Base-by-base conservation (phyloP, 495 filamentous ascomycete species). In the Chaetomidium leptoderma region DNA sequence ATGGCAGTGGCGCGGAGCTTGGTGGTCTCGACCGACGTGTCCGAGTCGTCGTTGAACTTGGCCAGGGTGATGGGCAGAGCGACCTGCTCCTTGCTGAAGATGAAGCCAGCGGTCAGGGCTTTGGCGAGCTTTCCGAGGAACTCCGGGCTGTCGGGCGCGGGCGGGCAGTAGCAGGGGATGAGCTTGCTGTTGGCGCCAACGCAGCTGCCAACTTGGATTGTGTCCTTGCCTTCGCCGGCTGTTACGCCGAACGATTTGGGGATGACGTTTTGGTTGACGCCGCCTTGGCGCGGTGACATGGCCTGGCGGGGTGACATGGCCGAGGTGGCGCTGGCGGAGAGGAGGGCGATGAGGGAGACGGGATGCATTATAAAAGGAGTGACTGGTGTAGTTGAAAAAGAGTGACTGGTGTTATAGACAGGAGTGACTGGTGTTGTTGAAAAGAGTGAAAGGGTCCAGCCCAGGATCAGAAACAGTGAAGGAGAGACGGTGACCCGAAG, bases 131-230 rank as follows among this genome's bases (percentile, higher is more conserved):
- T 53, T 6, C 29, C 49, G 36, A 66, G 53, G 51, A 68, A 68
- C 6, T 40, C 43, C 7, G 66, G 60, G 53, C 63, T 59, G 45
- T 52, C 51, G 4, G 56, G 53, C 3, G 43, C 45, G 1, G 66
- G 66, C 21, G 63, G 63, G 61, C 66, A 68, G 55, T 43, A 39
- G 58, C 60, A 66, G 6, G 63, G 63, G 50, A 68, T 68, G 10
- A 47, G 58, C 40, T 55, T 58, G 49, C 59, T 45, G 55, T 57
- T 55, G 60, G 52, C 61, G 36, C 58, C 60, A 2, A 14, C 32
- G 53, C 62, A 65, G 50, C 19, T 33, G 49, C 39, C 53, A 3
- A 45, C 33, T 33, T 54, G 57, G 23, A 59, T 23, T 16, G 39
- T 24, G 43, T 45, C 50, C 11, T 14, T 32, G 32, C 44, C 52